A percentile compares a stretch with the other conserved stretches of the same genome.
phyloP scores from a whole-genome alignment of 1,284 basidiomycete genomes.

The Puccinia polysora region DNA sequence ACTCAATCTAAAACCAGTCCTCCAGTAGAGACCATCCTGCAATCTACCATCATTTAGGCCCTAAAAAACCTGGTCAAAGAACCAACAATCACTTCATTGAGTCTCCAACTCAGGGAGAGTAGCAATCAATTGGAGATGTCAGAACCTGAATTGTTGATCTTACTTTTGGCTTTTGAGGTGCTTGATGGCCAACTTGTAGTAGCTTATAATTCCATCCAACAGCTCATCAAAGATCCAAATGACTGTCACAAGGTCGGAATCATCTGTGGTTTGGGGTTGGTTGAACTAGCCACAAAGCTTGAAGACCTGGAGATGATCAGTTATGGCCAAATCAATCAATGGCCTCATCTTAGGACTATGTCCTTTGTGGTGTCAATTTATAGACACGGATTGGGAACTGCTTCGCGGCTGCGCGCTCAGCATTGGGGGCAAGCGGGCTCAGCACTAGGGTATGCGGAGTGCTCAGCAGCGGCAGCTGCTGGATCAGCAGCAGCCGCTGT shows the following conservation, averaged over 20 bases:
- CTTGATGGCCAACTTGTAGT: constrained; percentile 12
- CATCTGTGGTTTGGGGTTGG: constrained; percentile 56
- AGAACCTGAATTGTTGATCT: neutral
- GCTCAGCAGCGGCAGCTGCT: too few relatives aligned
- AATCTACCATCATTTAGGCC: too few relatives aligned
- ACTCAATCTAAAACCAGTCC: too few relatives aligned
- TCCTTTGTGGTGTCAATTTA: too few relatives aligned
- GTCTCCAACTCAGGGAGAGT: neutral
- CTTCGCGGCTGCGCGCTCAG: too few relatives aligned
- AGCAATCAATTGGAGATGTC: neutral
- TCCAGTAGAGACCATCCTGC: too few relatives aligned
- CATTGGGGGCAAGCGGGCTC: too few relatives aligned
- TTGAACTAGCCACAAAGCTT: constrained; percentile 47
- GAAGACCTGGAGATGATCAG: constrained; percentile 47
- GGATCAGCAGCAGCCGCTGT: too few relatives aligned
- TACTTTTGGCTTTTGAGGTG: constrained; percentile 5
- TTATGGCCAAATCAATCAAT: constrained; percentile 48
- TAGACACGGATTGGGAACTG: too few relatives aligned
- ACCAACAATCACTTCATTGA: neutral
- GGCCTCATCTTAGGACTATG: constrained; percentile 45
- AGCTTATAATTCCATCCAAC: constrained; percentile 21
- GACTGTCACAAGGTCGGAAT: constrained; percentile 65
- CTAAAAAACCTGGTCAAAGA: too few relatives aligned
- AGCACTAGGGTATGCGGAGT: too few relatives aligned
- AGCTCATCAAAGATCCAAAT: neutral